These are phyloP conservation scores for Podaxis sp. DNA, from an alignment of 768 basidiomycete species.

Conservation along the genomic window DNA sequence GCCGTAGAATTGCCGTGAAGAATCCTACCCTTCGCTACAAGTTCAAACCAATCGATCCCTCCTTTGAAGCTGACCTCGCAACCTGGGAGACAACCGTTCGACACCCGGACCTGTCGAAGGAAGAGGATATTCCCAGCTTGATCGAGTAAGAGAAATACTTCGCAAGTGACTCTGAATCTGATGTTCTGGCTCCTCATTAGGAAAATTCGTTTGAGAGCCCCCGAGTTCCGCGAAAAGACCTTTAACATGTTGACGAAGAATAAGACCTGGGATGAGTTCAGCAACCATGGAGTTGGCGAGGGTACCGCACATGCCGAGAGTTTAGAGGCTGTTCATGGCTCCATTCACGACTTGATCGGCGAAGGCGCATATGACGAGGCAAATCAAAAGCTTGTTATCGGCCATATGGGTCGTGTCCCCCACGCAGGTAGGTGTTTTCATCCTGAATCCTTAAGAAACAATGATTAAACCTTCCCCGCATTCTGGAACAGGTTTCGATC, in stretches of 20 bases:
- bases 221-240: slow-evolving; percentile 30
- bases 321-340: slow-evolving; percentile 50
- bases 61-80: slow-evolving; percentile 26
- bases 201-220: slow-evolving; percentile 21
- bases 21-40: slow-evolving; percentile 36
- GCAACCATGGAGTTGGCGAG: slow-evolving; percentile 43
- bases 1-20: slow-evolving; percentile 24
- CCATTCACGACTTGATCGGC: slow-evolving; percentile 41
- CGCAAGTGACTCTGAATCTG: too few species aligned
- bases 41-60: slow-evolving; percentile 31
- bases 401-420: slow-evolving; percentile 41
- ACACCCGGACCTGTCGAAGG: slow-evolving; percentile 25
- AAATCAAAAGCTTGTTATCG: slow-evolving; percentile 11
- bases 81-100: slow-evolving; percentile 30
- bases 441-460: too few species aligned
- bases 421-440: slow-evolving; percentile 36
- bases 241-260: slow-evolving; percentile 39
- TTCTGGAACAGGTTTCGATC: slow-evolving; percentile 41
- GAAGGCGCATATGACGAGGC: too few species aligned
- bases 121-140: slow-evolving; percentile 26
- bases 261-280: slow-evolving; percentile 43
- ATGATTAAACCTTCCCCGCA: too few species aligned
- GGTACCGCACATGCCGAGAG: slow-evolving; percentile 37
- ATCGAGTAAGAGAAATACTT: slow-evolving; percentile 20
- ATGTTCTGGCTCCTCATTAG: too few species aligned